phyloP scores from a whole-genome alignment of 208 protist species.

The Leptomonas seymouri region DNA sequence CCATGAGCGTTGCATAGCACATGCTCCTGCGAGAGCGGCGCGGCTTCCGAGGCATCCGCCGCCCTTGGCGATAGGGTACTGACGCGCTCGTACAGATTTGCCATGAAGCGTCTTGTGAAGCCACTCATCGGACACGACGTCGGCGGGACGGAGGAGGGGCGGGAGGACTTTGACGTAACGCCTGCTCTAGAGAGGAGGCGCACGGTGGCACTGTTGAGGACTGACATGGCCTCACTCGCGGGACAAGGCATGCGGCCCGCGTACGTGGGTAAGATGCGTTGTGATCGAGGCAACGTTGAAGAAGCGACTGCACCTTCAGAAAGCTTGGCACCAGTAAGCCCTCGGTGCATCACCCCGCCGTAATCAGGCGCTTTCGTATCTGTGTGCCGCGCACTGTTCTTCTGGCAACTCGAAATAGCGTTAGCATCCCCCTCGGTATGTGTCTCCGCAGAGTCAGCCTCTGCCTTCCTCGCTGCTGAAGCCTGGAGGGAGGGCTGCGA shows the following conservation, averaged over 20 bases:
- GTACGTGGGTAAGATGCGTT: constrained; percentile 3
- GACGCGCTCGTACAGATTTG: constrained; percentile 46
- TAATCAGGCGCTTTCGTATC: too few species aligned
- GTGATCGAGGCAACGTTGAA: not conserved
- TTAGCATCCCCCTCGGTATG: too few species aligned
- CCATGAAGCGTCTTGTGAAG: constrained; percentile 53
- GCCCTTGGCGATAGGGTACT: not conserved
- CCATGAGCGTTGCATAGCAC: not conserved
- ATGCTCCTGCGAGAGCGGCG: constrained; percentile 3
- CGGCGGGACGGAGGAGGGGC: constrained; percentile 1
- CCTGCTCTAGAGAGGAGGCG: constrained; percentile 6
- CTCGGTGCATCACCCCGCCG: too few species aligned
- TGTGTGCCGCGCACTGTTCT: too few species aligned
- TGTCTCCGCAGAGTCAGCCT: too few species aligned
- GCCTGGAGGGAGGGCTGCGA: not conserved
- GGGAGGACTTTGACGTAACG: not conserved
- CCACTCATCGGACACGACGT: constrained; percentile 19
- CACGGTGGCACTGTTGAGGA: constrained; percentile 27
- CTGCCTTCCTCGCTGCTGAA: too few species aligned
- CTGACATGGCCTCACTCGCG: constrained; percentile 21
- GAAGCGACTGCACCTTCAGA: not conserved
- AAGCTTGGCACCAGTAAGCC: too few species aligned
- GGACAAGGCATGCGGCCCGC: constrained; percentile 27
- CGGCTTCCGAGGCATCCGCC: not conserved
- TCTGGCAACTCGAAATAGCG: too few species aligned